Evolutionary conservation across 2,329 filamentous ascomycete species (phyloP).

Genomic region (Hypoxylon sp.): DNA sequence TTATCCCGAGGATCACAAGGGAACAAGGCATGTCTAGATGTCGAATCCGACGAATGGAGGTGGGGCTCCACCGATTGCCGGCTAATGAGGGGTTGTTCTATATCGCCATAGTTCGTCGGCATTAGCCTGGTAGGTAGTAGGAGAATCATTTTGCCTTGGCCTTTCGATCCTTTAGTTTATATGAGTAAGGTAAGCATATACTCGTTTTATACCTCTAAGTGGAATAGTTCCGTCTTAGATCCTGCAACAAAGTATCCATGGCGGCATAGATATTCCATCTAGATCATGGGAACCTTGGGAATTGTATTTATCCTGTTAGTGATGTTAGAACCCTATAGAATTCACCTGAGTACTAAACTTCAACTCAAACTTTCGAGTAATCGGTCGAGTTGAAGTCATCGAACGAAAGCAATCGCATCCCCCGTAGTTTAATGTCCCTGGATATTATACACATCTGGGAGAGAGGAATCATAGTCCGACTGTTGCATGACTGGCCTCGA

Average conservation of each 20-base stretch:
- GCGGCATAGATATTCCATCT: no score
- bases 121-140: conserved; percentile 45
- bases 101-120: conserved; percentile 44
- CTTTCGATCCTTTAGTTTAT: conserved; percentile 1
- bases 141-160: conserved; percentile 50
- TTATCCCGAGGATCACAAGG: conserved; percentile 38
- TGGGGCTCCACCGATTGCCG: conserved; percentile 47
- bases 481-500: neutral
- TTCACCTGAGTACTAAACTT: neutral
- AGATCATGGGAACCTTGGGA: no score
- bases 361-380: no score
- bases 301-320: neutral
- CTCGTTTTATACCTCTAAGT: neutral
- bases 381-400: no score
- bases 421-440: no score
- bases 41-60: conserved; percentile 31
- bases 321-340: neutral
- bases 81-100: conserved; percentile 51
- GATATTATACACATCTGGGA: no score
- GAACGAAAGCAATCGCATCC: no score
- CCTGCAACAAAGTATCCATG: neutral
- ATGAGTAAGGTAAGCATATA: neutral
- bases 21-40: conserved; percentile 31
- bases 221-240: neutral
- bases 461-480: no score